phyloP scores from a whole-genome alignment of 208 protist species.

The Crithidia brevicula region DNA sequence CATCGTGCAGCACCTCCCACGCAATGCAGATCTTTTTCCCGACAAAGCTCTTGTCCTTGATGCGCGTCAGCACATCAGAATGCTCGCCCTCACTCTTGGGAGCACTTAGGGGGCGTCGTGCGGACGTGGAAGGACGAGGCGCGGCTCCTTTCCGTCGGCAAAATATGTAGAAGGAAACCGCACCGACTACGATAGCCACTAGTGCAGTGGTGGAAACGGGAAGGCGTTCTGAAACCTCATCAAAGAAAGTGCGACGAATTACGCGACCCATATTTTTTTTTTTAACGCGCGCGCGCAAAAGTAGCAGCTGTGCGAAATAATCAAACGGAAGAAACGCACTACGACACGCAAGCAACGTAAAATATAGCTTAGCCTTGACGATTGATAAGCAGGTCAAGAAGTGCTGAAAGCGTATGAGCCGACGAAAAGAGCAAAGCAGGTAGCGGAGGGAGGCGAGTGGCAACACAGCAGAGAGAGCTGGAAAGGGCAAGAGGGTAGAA shows the following conservation, averaged over 20 bases:
- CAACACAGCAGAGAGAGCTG: neutral
- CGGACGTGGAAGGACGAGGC: conserved; percentile 9
- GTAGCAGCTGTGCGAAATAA: neutral
- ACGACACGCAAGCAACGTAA: neutral
- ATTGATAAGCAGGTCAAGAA: neutral
- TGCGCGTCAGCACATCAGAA: conserved; percentile 29
- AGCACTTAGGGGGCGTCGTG: conserved; percentile 23
- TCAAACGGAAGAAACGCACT: neutral
- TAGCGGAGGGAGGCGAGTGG: neutral
- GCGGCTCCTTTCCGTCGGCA: conserved; percentile 30
- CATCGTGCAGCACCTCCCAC: conserved; percentile 69
- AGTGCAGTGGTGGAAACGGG: conserved; percentile 48
- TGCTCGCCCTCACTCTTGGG: conserved; percentile 20
- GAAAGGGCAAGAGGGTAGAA: neutral
- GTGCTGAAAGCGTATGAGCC: too few relatives aligned
- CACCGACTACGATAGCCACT: conserved; percentile 57
- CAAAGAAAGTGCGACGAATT: conserved; percentile 56
- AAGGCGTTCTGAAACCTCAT: conserved; percentile 55
- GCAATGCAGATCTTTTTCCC: conserved; percentile 67
- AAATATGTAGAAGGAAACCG: conserved; percentile 61
- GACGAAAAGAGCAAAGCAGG: too few relatives aligned
- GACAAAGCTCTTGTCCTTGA: conserved; percentile 52
- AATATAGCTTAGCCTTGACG: neutral
- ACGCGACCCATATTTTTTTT: conserved; percentile 23
- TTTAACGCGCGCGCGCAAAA: neutral